A percentile compares a stretch with the other conserved stretches of the same genome.
These are phyloP conservation scores for Saccharomyces pastorianus DNA, from an alignment of 1,139 yeast genomes.

Conservation along the genomic window DNA sequence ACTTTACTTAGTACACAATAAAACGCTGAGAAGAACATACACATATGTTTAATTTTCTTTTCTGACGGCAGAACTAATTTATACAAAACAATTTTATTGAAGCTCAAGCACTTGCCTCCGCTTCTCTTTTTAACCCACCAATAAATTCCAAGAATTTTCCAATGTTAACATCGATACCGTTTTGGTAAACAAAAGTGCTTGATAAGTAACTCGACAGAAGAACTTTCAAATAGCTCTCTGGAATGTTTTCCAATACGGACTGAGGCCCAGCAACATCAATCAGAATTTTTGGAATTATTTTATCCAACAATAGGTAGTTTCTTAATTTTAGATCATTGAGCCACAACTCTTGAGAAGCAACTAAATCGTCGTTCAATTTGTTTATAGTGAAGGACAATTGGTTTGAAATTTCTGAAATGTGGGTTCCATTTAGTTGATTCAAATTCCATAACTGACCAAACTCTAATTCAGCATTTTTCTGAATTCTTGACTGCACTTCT, in stretches of 20 bases:
- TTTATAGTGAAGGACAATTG: slow-evolving; percentile 79
- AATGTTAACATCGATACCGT: slow-evolving; percentile 54
- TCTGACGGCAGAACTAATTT: not conserved
- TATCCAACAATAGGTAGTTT: slow-evolving; percentile 57
- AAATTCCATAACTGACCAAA: slow-evolving; percentile 83
- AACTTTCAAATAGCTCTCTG: slow-evolving; percentile 80
- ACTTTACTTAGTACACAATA: not conserved
- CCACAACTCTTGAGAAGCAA: slow-evolving; percentile 80
- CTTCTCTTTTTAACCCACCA: slow-evolving; percentile 30
- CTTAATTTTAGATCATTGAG: slow-evolving; percentile 68
- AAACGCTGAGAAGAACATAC: not conserved
- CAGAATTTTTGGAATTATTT: slow-evolving; percentile 72
- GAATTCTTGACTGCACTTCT: slow-evolving; percentile 71
- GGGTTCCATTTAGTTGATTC: slow-evolving; percentile 54
- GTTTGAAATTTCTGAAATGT: slow-evolving; percentile 78
- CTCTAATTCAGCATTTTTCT: slow-evolving; percentile 72
- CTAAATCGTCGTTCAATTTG: slow-evolving; percentile 81
- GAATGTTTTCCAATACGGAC: slow-evolving; percentile 65
- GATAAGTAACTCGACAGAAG: slow-evolving; percentile 87
- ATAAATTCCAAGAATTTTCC: slow-evolving; percentile 32
- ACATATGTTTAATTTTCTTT: not conserved
- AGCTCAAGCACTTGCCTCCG: slow-evolving; percentile 5
- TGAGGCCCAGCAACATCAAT: slow-evolving; percentile 70
- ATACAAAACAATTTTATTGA: not conserved
- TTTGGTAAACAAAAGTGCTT: slow-evolving; percentile 78